Percentiles rank a stretch among this genome's conserved stretches.
phyloP scores from a whole-genome alignment of 108 stramenopile genomes.

The Chaetoceros muelleri region DNA sequence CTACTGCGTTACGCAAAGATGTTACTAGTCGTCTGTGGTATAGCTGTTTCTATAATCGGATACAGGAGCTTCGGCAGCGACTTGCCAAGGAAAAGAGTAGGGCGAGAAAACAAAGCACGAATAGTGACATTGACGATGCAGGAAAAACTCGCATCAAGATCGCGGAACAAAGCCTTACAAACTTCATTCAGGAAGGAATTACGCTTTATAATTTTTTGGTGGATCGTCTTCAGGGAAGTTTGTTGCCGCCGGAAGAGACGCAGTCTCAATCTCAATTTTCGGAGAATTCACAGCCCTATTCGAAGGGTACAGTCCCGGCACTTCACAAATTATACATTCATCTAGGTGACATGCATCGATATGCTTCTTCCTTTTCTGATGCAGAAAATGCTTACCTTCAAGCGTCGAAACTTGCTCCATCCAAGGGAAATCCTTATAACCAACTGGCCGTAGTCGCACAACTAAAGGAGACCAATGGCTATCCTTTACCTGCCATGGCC shows the following conservation, averaged over 20 bases:
- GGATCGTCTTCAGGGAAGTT: conserved; percentile 27
- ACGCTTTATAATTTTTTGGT: conserved; percentile 55
- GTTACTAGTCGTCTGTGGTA: conserved; percentile 53
- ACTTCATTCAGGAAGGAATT: conserved; percentile 50
- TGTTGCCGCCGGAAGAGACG: conserved; percentile 11
- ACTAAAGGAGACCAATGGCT: conserved; percentile 20
- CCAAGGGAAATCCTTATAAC: conserved; percentile 71
- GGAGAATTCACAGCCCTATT: conserved; percentile 1
- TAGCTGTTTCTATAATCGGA: conserved; percentile 61
- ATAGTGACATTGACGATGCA: conserved; percentile 7
- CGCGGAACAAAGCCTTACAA: conserved; percentile 25
- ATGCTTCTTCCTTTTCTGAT: conserved; percentile 30
- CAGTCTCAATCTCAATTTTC: conserved; percentile 12
- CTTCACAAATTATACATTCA: conserved; percentile 46
- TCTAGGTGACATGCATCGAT: conserved; percentile 67
- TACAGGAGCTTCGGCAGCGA: conserved; percentile 30
- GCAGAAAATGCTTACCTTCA: conserved; percentile 45
- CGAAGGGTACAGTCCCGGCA: conserved; percentile 23
- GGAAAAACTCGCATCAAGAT: conserved; percentile 3
- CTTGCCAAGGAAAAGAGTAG: conserved; percentile 34
- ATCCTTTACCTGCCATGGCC: conserved; percentile 22
- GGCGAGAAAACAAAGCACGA: conserved; percentile 5
- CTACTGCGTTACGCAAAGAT: conserved; percentile 27
- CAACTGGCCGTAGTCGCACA: conserved; percentile 75
- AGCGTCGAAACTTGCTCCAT: conserved; percentile 48